Base-by-base conservation (phyloP, 148 eudicot genomes). In the Mesembryanthemum crystallinum region DNA sequence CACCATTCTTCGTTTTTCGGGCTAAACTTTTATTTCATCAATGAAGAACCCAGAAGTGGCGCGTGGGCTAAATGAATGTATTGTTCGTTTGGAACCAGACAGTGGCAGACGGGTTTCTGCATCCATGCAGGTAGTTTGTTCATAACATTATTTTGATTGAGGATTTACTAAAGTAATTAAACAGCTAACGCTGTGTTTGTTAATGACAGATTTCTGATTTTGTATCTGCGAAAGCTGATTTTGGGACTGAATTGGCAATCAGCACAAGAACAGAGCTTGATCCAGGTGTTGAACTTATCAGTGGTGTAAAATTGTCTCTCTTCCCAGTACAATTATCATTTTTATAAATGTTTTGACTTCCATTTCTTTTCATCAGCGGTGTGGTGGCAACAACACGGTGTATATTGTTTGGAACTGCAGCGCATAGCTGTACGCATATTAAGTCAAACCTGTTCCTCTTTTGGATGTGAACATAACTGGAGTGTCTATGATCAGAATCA, bases 311-410 rank as follows among this genome's bases (percentile, higher is more conserved):
- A n/a, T 1, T 10, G 17, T 51, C 33, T 28, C 30, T 37, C n/a
- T n/a, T n/a, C n/a, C n/a, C n/a, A n/a, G 21, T 67, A 14, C 51
- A 30, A 30, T 70, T 71, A 54, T 25, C 37, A 27, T 62, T n/a
- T 29, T 81, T 59, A 42, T 55, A 64, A 55, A 35, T 71, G 52
- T 68, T 11, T 63, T 76, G 65, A 81, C 11, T 24, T 67, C 28
- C 15, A 29, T 75, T 71, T 86, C 79, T 67, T 67, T 74, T 79
- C 72, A 67, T 58, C 87, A 94, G 98, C 94, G 84, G 91, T 93
- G 79, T 94, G 98, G 97, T 94, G 98, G 98, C 98, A 91, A 81
- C 97, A 94, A 72, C 97, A 94, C 80, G 98, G 98, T 59, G 87
- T 91, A 70, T 89, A 88, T 84, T 94, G 97, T 79, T 85, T 88